Evolutionary conservation across 2,329 filamentous ascomycete species (phyloP), one percentile per base, ranked within the genome.

Genomic region (Colletotrichum liriopes): DNA sequence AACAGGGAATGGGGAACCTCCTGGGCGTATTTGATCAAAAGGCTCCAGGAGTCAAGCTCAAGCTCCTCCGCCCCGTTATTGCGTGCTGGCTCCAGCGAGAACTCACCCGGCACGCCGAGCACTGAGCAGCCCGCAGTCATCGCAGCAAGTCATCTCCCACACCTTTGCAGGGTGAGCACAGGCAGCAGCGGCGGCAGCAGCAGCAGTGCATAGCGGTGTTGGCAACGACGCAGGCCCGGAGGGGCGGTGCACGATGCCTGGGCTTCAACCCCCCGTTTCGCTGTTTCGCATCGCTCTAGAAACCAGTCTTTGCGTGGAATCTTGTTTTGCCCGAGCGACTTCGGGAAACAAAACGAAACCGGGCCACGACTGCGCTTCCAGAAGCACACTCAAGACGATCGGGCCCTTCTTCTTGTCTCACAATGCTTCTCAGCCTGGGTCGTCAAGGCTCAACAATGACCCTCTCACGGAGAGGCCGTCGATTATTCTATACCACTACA

Each of bases 21-120:
- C 45, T 66, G 37, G 62, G 23, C 23, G 62, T 18, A 58, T 56
- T 56, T 49, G 51, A 71, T 43, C 35, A 23, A 23, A 14, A n/a
- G 37, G n/a, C 12, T 6, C 23, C 52, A 39, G 6, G 23, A 51
- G 14, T 41, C n/a, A 49, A 23, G 29, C 29, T 49, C n/a, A 26
- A 32, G 29, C 29, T 32, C 29, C 29, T 32, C 29, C 29, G 29
- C 29, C n/a, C 47, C 23, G 23, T 51, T 8, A 59, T 37, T 65
- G 54, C 43, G n/a, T 47, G 58, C 26, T 35, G 41, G 47, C 58
- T 60, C 23, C 43, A 60, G 12, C 26, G 26, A 29, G 49, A 51
- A 55, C 32, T 32, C 52, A 55, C 52, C 32, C 52, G 32, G 18
- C 32, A 26, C 23, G 32, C 20, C 3, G 32, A 55, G 52, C 52